A percentile compares a stretch with the other conserved stretches of the same genome.
phyloP scores from a whole-genome alignment of 805 yeast genomes.

The Myxozyma melibiosi region DNA sequence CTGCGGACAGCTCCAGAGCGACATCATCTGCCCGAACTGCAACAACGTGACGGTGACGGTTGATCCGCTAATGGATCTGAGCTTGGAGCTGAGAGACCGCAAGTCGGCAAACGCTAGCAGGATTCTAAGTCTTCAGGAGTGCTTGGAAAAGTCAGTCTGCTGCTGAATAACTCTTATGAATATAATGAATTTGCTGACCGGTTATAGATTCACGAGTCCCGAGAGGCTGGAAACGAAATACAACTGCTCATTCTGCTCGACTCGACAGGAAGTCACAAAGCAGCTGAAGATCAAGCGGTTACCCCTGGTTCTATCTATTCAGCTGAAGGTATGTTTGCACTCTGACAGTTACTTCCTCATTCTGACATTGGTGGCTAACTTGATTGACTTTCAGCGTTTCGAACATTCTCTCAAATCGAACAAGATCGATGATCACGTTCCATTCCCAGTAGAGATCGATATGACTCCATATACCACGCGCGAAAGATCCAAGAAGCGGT shows the following conservation, averaged over 20 bases:
- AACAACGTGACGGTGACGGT: slow-evolving; percentile 63
- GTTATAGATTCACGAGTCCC: slow-evolving; percentile 71
- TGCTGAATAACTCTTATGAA: not conserved
- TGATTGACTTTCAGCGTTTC: slow-evolving; percentile 43
- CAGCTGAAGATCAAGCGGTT: slow-evolving; percentile 66
- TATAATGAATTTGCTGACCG: slow-evolving; percentile 58
- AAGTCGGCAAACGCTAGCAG: slow-evolving; percentile 18
- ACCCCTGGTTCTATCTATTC: slow-evolving; percentile 81
- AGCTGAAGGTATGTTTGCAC: slow-evolving; percentile 62
- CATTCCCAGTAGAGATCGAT: slow-evolving; percentile 72
- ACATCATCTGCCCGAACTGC: slow-evolving; percentile 74
- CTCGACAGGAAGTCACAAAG: slow-evolving; percentile 67
- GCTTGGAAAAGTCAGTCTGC: slow-evolving; percentile 29
- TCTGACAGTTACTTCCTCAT: not conserved
- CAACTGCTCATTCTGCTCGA: slow-evolving; percentile 67
- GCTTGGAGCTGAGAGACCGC: slow-evolving; percentile 48
- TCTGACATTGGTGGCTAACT: not conserved
- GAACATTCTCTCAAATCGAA: slow-evolving; percentile 61
- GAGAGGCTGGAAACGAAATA: slow-evolving; percentile 78
- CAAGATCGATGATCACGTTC: slow-evolving; percentile 75
- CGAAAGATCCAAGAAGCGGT: slow-evolving; percentile 34
- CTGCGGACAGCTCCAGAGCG: slow-evolving; percentile 78
- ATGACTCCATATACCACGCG: slow-evolving; percentile 57
- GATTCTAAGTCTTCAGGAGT: slow-evolving; percentile 38
- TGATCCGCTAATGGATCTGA: slow-evolving; percentile 89